phyloP scores from a whole-genome alignment of 306 rosid genomes.

The Sesbania bispinosa region DNA sequence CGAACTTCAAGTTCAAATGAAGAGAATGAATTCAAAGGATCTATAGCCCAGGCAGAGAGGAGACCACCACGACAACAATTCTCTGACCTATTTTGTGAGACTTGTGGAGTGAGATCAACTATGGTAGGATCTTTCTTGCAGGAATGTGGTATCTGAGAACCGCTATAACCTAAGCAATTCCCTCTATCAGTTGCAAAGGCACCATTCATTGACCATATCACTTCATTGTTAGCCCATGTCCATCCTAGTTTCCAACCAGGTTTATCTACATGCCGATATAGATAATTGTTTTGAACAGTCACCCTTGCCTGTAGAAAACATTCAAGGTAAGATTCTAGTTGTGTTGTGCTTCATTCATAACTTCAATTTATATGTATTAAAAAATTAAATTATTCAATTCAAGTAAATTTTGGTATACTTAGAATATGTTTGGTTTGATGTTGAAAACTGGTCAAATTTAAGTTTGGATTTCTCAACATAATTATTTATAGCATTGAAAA shows the following conservation, averaged over 20 bases:
- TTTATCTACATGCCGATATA: slow-evolving; percentile 63
- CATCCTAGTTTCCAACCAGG: slow-evolving; percentile 81
- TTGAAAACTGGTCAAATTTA: too few relatives aligned
- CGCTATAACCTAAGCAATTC: slow-evolving; percentile 52
- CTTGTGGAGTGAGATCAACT: slow-evolving; percentile 45
- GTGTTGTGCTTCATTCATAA: background rate
- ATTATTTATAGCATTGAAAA: too few relatives aligned
- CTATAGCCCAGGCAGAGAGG: slow-evolving; percentile 53
- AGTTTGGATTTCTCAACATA: too few relatives aligned
- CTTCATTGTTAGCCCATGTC: slow-evolving; percentile 67
- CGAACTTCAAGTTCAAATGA: slow-evolving; percentile 67
- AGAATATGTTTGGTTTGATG: too few relatives aligned
- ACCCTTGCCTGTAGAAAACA: slow-evolving; percentile 59
- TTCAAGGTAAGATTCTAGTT: too few relatives aligned
- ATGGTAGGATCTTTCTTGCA: slow-evolving; percentile 58
- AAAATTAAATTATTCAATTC: background rate
- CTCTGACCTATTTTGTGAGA: slow-evolving; percentile 41
- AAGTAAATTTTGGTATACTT: too few relatives aligned
- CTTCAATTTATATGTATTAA: background rate
- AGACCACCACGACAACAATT: slow-evolving; percentile 67
- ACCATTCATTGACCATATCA: slow-evolving; percentile 75
- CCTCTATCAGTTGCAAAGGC: slow-evolving; percentile 67
- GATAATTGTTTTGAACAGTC: slow-evolving; percentile 53
- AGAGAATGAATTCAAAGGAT: slow-evolving; percentile 53
- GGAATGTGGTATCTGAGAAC: slow-evolving; percentile 54